Conservation (phyloP, 805 yeast species). For the Ogataea trehaloabstinens region DNA sequence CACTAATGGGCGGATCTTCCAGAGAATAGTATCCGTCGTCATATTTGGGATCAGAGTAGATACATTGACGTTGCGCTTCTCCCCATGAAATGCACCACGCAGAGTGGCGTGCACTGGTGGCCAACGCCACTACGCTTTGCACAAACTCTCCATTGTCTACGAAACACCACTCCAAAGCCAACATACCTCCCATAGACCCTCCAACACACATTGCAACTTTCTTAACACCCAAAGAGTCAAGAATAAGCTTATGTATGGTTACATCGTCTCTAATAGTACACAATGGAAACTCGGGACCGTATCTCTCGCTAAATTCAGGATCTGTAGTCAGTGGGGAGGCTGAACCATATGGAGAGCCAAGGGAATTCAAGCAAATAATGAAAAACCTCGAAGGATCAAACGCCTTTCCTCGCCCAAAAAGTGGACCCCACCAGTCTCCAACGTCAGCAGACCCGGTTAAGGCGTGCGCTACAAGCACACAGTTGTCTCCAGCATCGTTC, state of each 20-base stretch:
- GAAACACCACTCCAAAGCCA: constrained; percentile 84
- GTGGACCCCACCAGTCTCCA: constrained; percentile 98
- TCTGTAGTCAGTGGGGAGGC: constrained; percentile 88
- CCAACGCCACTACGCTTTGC: constrained; percentile 71
- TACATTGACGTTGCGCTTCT: constrained; percentile 95
- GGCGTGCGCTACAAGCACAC: constrained; percentile 92
- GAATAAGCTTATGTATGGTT: constrained; percentile 66
- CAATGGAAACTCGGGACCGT: constrained; percentile 94
- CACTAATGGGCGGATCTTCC: constrained; percentile 79
- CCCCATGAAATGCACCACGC: constrained; percentile 99
- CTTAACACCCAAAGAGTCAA: constrained; percentile 78
- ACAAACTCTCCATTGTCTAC: constrained; percentile 62
- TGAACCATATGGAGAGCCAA: constrained; percentile 96
- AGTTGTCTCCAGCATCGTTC: constrained; percentile 67
- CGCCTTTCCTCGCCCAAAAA: constrained; percentile 80
- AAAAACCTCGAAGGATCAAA: constrained; percentile 89
- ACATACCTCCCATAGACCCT: constrained; percentile 99
- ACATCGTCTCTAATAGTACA: constrained; percentile 95
- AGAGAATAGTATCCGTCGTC: constrained; percentile 81
- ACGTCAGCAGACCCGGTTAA: constrained; percentile 95
- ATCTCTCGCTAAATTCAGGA: constrained; percentile 67
- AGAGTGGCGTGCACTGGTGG: constrained; percentile 90
- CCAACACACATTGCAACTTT: constrained; percentile 85
- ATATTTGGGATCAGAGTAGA: constrained; percentile 92
- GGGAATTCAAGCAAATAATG: constrained; percentile 84